Evolutionary conservation across 129 eudicot genomes (phyloP).

Genomic region (Chrysanthemum lavandulifolium): DNA sequence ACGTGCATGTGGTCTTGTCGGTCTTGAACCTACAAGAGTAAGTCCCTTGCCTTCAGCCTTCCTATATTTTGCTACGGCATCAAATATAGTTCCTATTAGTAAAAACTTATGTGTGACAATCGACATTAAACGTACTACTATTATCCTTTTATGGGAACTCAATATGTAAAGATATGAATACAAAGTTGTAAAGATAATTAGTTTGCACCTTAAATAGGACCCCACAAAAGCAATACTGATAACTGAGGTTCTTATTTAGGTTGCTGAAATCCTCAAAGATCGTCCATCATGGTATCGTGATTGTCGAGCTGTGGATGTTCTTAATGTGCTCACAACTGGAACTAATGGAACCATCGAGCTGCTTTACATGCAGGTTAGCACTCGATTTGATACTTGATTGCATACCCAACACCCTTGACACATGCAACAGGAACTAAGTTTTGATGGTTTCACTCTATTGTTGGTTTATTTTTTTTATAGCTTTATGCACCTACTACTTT

Average conservation of each 20-base stretch:
- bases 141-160: neutral
- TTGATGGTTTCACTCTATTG: conserved; percentile 21
- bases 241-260: conserved; percentile 37
- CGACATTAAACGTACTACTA: neutral
- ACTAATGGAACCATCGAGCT: conserved; percentile 90
- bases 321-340: conserved; percentile 76
- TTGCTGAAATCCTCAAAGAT: conserved; percentile 92
- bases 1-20: conserved; percentile 97
- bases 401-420: neutral
- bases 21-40: conserved; percentile 90
- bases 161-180: neutral
- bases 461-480: conserved; percentile 33
- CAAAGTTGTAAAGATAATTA: neutral
- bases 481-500: conserved; percentile 89
- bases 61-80: neutral
- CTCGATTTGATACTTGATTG: neutral
- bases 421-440: neutral
- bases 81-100: too few relatives aligned
- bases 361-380: conserved; percentile 80
- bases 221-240: too few relatives aligned
- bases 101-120: neutral
- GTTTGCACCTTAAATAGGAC: too few relatives aligned
- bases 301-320: conserved; percentile 86
- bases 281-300: conserved; percentile 94
- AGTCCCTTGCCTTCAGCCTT: conserved; percentile 15